These are phyloP conservation scores for Aspergillus mulundensis DNA, from an alignment of 495 filamentous ascomycete species.

Conservation along the genomic window DNA sequence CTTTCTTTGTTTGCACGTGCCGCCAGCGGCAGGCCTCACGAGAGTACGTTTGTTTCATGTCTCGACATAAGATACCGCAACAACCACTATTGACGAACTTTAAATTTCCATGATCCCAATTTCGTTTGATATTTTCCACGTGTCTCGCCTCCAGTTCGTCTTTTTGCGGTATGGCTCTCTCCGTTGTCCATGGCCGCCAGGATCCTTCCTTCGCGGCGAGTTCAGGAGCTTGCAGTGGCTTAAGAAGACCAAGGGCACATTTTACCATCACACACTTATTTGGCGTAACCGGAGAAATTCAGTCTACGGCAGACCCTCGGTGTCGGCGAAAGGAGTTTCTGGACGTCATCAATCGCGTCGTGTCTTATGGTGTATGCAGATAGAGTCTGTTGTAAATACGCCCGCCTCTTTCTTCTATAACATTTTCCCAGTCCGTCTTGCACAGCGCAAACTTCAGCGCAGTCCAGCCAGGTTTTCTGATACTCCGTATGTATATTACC, in stretches of 20 bases:
- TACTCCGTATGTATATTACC: background rate
- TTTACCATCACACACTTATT: constrained; percentile 13
- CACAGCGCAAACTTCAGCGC: background rate
- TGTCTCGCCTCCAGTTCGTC: background rate
- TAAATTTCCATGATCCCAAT: background rate
- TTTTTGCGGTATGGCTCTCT: background rate
- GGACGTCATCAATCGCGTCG: constrained; percentile 13
- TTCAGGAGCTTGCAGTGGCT: background rate
- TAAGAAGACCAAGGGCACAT: background rate
- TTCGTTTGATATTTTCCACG: background rate
- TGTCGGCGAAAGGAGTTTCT: constrained; percentile 17
- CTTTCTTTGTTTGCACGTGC: constrained; percentile 16
- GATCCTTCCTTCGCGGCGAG: constrained; percentile 5
- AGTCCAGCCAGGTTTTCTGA: no score
- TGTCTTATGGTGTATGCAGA: constrained; percentile 17
- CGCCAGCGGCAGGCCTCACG: constrained; percentile 24
- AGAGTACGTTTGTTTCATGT: constrained; percentile 28
- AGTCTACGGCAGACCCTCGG: constrained; percentile 7
- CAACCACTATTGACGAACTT: constrained; percentile 23
- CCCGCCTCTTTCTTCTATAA: background rate
- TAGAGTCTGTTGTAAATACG: constrained; percentile 17
- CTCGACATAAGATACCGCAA: constrained; percentile 28
- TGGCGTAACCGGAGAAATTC: constrained; percentile 15
- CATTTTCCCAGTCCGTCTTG: background rate
- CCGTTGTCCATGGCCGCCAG: constrained; percentile 4